Percentiles rank a stretch among this genome's conserved stretches.
phyloP scores from a whole-genome alignment of 805 yeast species.

The Schizosaccharomyces cryophilus region DNA sequence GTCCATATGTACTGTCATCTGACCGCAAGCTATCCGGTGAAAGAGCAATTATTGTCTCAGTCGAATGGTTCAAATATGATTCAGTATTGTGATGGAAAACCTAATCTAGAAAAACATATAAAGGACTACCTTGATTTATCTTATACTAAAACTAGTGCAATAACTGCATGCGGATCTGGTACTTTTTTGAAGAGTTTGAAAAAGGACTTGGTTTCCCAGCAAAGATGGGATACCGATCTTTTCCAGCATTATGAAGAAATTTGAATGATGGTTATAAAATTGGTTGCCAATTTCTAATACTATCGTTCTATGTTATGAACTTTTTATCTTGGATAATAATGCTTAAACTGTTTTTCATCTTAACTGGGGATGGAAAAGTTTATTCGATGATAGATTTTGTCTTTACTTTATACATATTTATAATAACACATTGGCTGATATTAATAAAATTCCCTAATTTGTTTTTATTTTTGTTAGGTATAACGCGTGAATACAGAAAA shows the following conservation, averaged over 20 bases:
- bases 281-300: no score
- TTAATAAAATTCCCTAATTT: no score
- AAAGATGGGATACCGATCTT: not conserved
- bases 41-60: not conserved
- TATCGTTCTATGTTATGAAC: no score
- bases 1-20: not conserved
- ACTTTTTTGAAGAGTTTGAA: not conserved
- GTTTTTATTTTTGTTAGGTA: no score
- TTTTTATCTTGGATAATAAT: no score
- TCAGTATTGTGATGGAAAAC: not conserved
- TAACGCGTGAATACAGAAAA: no score
- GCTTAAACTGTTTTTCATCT: no score
- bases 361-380: no score
- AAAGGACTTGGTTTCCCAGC: not conserved
- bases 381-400: no score
- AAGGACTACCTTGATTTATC: not conserved
- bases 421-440: no score
- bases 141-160: not conserved
- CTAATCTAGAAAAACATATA: not conserved
- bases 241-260: not conserved
- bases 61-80: not conserved
- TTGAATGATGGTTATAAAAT: not conserved
- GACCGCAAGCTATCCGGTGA: not conserved
- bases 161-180: not conserved
- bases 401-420: no score